phyloP scores from a whole-genome alignment of 371 early-diverging fungal species.

The Quaeritorhiza haematococci region DNA sequence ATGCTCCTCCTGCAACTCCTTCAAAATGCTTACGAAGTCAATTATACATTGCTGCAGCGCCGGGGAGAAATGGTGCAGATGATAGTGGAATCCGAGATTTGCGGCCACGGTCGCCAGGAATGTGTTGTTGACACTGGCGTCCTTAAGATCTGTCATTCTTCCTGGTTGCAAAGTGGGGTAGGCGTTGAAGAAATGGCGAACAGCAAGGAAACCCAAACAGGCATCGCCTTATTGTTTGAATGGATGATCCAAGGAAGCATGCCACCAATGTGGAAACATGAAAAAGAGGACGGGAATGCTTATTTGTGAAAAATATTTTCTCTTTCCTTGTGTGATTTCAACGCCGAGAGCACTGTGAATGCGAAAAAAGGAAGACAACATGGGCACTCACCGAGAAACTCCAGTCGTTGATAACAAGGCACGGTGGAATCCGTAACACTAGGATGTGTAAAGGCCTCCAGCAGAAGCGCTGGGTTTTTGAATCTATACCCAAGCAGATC shows the following conservation, averaged over 20 bases:
- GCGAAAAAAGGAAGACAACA: not conserved
- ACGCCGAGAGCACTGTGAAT: slow-evolving; percentile 70
- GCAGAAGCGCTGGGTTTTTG: slow-evolving; percentile 52
- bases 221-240: slow-evolving; percentile 64
- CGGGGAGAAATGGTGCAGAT: too few relatives aligned
- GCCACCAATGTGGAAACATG: slow-evolving; percentile 45
- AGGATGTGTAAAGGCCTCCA: slow-evolving; percentile 86
- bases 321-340: too few relatives aligned
- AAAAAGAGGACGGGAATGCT: too few relatives aligned
- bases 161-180: slow-evolving; percentile 63
- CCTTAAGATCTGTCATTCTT: slow-evolving; percentile 68
- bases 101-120: too few relatives aligned
- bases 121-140: slow-evolving; percentile 80
- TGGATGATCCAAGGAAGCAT: slow-evolving; percentile 56
- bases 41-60: too few relatives aligned
- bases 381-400: slow-evolving; percentile 70
- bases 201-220: slow-evolving; percentile 74
- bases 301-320: too few relatives aligned
- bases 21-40: too few relatives aligned
- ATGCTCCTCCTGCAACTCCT: too few relatives aligned
- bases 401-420: slow-evolving; percentile 84
- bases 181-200: slow-evolving; percentile 67
- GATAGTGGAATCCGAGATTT: too few relatives aligned
- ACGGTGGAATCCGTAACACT: slow-evolving; percentile 45
- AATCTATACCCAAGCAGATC: slow-evolving; percentile 64